phyloP scores from a whole-genome alignment of 1,284 basidiomycete genomes.

The Pascua guehoae region DNA sequence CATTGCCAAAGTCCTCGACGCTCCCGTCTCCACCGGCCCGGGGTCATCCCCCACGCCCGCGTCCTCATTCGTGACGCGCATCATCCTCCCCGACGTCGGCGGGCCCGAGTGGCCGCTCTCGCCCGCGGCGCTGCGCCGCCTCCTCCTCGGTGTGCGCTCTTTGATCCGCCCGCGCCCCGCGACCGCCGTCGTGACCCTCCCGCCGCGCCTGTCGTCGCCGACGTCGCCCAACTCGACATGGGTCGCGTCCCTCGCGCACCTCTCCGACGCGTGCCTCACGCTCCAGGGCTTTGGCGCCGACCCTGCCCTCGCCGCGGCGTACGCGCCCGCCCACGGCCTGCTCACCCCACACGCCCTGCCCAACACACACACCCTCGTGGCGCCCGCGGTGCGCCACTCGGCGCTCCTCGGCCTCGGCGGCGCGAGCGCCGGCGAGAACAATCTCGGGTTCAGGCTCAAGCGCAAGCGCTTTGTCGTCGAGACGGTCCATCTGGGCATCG shows the following conservation, averaged over 20 bases:
- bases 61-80: conserved; percentile 47
- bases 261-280: conserved; percentile 68
- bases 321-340: conserved; percentile 79
- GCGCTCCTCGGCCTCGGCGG: conserved; percentile 64
- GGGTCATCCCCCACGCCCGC: not conserved
- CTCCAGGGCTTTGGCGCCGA: conserved; percentile 67
- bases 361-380: conserved; percentile 61
- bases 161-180: conserved; percentile 58
- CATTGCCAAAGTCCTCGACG: conserved; percentile 3
- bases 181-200: conserved; percentile 66
- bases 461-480: conserved; percentile 83
- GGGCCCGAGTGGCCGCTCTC: conserved; percentile 60
- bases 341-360: conserved; percentile 72
- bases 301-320: conserved; percentile 54
- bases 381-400: conserved; percentile 72
- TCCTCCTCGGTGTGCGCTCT: conserved; percentile 63
- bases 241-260: conserved; percentile 72
- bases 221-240: conserved; percentile 48
- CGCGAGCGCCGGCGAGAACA: conserved; percentile 63
- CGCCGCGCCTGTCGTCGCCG: conserved; percentile 41
- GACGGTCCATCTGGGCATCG: conserved; percentile 86
- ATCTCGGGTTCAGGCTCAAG: conserved; percentile 90
- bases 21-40: not conserved
- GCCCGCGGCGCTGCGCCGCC: conserved; percentile 62
- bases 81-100: conserved; percentile 58